Evolutionary conservation across 129 eudicot genomes (phyloP), one percentile per base, ranked within the genome.

Genomic region (Pseudognaphalium luteoalbum): DNA sequence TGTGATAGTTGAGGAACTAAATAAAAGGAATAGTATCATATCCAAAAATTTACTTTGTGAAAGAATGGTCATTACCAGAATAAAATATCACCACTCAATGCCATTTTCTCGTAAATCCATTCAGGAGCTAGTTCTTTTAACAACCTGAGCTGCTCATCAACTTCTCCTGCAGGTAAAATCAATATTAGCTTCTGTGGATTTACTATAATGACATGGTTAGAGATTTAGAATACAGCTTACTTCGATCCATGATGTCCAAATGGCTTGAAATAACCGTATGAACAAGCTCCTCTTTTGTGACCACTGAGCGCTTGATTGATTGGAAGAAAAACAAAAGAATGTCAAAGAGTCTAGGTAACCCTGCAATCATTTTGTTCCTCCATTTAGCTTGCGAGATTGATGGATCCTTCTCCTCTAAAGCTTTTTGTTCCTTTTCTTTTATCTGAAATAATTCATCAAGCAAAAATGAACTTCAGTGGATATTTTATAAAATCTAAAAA

Each of bases 41-140:
- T 17, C 33, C 44, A 32, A 25, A 16, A 5, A 1, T 47, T 47
- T 2, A 33, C 7, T 29, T 39, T 22, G 16, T 10, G 2, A 44
- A 34, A 14, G 16, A 33, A 7, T 6, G 22, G 68, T 68, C 19
- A 84, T 74, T 88, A 88, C 97, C 90, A 81, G 47, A 84, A 17
- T 44, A 93, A 83, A 70, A 81, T 72, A 85, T 85, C 97, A 60
- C 97, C 91, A 52, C 78, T 81, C 12, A 76, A 73, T 73, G 83
- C 72, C 14, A 42, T 35, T 76, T 90, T 86, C 73, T 90, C 88
- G 28, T 86, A 74, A 60, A 93, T 85, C 88, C 86, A 93, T 70
- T 90, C 96, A 4, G 98, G 96, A 76, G 76, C 97, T 17, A 90
- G 61, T 72, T 88, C 96, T 83, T 80, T 88, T 70, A 90, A 81